A percentile compares a stretch with the other conserved stretches of the same genome.
These are phyloP conservation scores for Chaetothyriales sp. DNA, from an alignment of 2,329 filamentous ascomycete species.

Conservation along the genomic window DNA sequence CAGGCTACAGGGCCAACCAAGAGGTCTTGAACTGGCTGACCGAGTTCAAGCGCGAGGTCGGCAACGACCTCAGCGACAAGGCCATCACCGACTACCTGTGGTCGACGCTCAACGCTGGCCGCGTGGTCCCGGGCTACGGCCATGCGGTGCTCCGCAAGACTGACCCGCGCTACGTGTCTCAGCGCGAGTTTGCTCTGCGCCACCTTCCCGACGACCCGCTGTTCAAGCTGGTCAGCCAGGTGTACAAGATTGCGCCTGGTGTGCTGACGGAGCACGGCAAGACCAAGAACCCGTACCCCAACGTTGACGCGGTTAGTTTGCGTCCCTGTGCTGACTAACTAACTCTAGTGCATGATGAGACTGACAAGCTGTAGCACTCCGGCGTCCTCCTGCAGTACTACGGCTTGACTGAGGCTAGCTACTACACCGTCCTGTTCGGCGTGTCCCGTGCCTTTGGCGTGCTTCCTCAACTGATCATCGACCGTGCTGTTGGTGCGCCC, in stretches of 20 bases:
- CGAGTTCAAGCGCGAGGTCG: slow-evolving; percentile 94
- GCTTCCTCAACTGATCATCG: slow-evolving; percentile 97
- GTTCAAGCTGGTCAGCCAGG: slow-evolving; percentile 99
- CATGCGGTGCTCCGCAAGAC: slow-evolving; percentile 99
- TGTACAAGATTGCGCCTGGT: slow-evolving; percentile 98
- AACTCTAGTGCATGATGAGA: slow-evolving; percentile 1
- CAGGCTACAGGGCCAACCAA: slow-evolving; percentile 59
- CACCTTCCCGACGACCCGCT: slow-evolving; percentile 94
- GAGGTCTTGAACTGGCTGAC: slow-evolving; percentile 98
- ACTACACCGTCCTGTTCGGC: slow-evolving; percentile 99
- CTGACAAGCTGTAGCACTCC: slow-evolving; percentile 50
- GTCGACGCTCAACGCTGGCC: slow-evolving; percentile 88
- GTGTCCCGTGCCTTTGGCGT: slow-evolving; percentile 97
- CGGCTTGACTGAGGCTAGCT: slow-evolving; percentile 95
- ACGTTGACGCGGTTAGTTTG: slow-evolving; percentile 66
- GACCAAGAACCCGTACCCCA: slow-evolving; percentile 99
- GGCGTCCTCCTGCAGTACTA: slow-evolving; percentile 99
- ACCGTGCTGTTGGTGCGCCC: slow-evolving; percentile 89
- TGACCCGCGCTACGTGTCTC: slow-evolving; percentile 94
- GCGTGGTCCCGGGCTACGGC: slow-evolving; percentile 94
- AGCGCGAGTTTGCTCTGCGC: slow-evolving; percentile 90
- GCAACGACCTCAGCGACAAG: slow-evolving; percentile 89
- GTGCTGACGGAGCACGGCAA: slow-evolving; percentile 99
- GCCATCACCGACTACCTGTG: slow-evolving; percentile 98
- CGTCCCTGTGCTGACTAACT: not conserved